Conservation (phyloP, 345 rosid species). For the Abelmoschus esculentus region DNA sequence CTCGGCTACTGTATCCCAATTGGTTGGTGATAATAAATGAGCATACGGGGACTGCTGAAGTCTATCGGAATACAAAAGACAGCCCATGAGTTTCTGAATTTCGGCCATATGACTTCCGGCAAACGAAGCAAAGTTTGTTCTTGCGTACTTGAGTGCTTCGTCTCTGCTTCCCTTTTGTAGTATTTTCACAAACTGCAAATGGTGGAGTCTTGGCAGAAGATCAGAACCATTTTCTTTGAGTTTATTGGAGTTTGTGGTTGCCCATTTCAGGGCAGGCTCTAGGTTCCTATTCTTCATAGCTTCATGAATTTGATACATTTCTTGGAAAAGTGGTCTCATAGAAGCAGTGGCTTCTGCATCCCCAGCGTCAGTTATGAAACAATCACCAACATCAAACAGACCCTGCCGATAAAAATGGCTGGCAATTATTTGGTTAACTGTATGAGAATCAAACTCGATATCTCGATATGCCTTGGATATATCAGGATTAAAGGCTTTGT, state of each 20-base stretch:
- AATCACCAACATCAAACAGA: background rate
- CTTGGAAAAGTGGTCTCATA: background rate
- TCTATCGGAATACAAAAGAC: background rate
- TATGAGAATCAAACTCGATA: background rate
- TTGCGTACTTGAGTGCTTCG: background rate
- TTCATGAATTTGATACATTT: slow-evolving; percentile 1
- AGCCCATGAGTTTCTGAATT: background rate
- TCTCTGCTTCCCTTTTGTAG: background rate
- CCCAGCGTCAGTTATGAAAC: background rate
- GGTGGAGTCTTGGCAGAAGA: background rate
- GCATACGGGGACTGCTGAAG: background rate
- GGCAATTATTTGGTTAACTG: slow-evolving; percentile 2
- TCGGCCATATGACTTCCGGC: background rate
- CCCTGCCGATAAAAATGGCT: background rate
- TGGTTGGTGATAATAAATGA: background rate
- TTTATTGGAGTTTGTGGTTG: background rate
- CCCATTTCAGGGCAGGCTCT: background rate
- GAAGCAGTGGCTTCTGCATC: background rate
- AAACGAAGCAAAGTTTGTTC: background rate
- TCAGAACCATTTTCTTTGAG: background rate
- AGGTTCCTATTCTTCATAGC: background rate
- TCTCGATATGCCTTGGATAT: background rate
- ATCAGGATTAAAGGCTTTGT: background rate
- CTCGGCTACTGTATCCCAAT: background rate
- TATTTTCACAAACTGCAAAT: background rate